phyloP scores from a whole-genome alignment of 2,329 filamentous ascomycete genomes.

The Rhytidhysteron rufulum region DNA sequence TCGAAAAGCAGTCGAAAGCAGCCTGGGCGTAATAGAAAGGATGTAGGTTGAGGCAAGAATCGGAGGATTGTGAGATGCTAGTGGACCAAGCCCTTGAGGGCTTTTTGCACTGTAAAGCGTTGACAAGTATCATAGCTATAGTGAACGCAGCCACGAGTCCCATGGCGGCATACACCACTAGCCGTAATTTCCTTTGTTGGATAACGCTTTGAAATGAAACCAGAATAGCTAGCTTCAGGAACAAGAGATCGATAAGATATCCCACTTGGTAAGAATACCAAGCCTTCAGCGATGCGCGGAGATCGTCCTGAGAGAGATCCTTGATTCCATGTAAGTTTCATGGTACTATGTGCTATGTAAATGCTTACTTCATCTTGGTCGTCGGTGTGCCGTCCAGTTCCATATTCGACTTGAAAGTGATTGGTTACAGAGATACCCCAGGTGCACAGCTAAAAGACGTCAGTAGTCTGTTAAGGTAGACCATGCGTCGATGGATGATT shows the following conservation, averaged over 20 bases:
- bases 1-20: conserved; percentile 29
- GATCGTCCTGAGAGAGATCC: background rate
- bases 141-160: conserved; percentile 6
- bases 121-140: conserved; percentile 8
- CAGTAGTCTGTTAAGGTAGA: conserved; percentile 3
- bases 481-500: no score
- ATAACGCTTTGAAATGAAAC: conserved; percentile 8
- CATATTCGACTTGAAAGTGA: conserved; percentile 21
- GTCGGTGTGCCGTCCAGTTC: conserved; percentile 13
- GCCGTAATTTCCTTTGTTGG: conserved; percentile 5
- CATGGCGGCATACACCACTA: conserved; percentile 5
- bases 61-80: conserved; percentile 4
- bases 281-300: conserved; percentile 6
- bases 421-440: conserved; percentile 27
- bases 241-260: conserved; percentile 7
- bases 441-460: conserved; percentile 14
- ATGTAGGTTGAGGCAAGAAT: conserved; percentile 6
- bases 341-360: background rate
- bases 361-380: conserved; percentile 2
- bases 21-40: conserved; percentile 20
- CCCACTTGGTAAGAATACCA: conserved; percentile 9
- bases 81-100: conserved; percentile 6
- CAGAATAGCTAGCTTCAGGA: conserved; percentile 9
- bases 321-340: background rate
- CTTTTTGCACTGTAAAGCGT: conserved; percentile 7